Evolutionary conservation across 805 yeast genomes (phyloP), one percentile per base, ranked within the genome.

Genomic region (Candida khao-thaluensis): DNA sequence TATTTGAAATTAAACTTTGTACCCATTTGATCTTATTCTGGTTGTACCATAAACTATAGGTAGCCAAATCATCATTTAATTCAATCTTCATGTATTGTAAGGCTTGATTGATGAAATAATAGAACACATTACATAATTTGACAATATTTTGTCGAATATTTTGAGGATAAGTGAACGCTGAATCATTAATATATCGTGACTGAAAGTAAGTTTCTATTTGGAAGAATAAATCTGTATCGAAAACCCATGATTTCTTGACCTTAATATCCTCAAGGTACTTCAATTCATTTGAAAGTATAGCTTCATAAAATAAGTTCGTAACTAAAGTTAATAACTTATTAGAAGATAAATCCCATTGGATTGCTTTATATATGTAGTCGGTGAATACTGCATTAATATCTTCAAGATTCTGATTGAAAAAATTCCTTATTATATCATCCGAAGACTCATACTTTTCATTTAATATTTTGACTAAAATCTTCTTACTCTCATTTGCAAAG

Each of bases 11-110:
- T 41, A 87, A 59, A 3, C 73, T 66, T 16, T 67, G 62, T 9
- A 83, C 76, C 96, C 96, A 89, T 9, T 56, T 46, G 7, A 43
- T 38, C 41, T 59, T 63, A 22, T 60, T 54, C 2, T 30, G 30
- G 3, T 50, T 52, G 43, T 64, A 68, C 72, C 72, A 69, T 18
- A 41, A 45, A 14, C 42, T 16, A 38, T 68, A 66, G 6, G 44
- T 43, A 15, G 57, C 49, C 30, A 61, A 62, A 11, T 49, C 43
- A 24, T 56, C 56, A 20, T 53, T 40, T 2, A 49, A 14, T 17
- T 44, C 24, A 11, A 35, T 33, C 39, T 59, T 48, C 71, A 66
- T 65, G 45, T 48, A 64, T n/a, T 26, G 30, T 12, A 68, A 62
- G 16, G 71, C 70, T 41, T 51, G 54, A 18, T 59, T 62, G 16